Evolutionary conservation across 345 rosid species (phyloP).

Genomic region (Dovyalis caffra): DNA sequence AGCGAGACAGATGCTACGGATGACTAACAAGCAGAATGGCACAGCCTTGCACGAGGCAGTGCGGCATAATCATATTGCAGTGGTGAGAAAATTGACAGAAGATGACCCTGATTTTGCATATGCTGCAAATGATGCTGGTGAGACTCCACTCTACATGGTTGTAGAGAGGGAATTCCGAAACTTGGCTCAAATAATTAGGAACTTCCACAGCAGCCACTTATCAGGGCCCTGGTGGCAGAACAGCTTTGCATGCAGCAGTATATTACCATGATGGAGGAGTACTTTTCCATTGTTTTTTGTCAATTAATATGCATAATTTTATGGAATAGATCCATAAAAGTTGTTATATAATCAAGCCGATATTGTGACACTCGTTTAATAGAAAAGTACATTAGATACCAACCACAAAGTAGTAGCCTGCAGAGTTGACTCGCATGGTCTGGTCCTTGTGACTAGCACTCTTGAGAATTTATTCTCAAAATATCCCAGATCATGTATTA

Average conservation of each 20-base stretch:
- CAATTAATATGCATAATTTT: no score
- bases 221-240: conserved; percentile 24
- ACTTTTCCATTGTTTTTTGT: no score
- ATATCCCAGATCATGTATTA: no score
- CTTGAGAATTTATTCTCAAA: no score
- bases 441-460: no score
- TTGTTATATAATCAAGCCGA: no score
- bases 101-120: not conserved
- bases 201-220: not conserved
- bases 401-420: no score
- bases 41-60: conserved; percentile 30
- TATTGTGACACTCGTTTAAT: no score
- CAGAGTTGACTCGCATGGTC: no score
- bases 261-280: conserved; percentile 3
- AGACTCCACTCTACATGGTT: conserved; percentile 29
- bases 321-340: no score
- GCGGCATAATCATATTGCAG: conserved; percentile 12
- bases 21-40: conserved; percentile 12
- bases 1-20: conserved; percentile 7
- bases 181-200: not conserved
- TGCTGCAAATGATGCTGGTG: conserved; percentile 3
- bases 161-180: conserved; percentile 15
- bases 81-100: conserved; percentile 7
- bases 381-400: no score
- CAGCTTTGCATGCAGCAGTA: conserved; percentile 25